Percentiles rank a stretch among this genome's conserved stretches.
These are phyloP conservation scores for Hyphochytrium catenoides DNA, from an alignment of 352 stramenopile genomes.

Conservation along the genomic window DNA sequence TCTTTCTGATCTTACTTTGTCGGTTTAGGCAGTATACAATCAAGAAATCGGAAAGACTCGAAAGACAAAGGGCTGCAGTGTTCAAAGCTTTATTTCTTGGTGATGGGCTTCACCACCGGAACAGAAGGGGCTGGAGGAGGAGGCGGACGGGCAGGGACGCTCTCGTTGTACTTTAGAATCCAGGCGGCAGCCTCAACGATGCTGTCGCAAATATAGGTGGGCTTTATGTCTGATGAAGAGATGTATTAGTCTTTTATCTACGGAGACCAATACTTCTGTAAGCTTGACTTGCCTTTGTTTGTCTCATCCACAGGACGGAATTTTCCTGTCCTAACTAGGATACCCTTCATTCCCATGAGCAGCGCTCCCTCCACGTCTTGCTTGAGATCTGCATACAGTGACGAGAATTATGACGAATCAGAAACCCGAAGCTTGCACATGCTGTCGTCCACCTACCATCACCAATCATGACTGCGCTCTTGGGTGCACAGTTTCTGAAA, in stretches of 20 bases:
- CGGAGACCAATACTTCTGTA: background rate
- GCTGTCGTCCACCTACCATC: no score
- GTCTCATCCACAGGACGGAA: slow-evolving; percentile 16
- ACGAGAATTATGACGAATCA: no score
- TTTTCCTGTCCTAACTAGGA: slow-evolving; percentile 25
- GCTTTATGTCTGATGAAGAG: background rate
- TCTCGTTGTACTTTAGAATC: slow-evolving; percentile 7
- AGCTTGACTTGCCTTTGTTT: background rate
- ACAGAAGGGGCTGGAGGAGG: no score
- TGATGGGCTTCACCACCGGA: no score
- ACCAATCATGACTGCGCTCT: slow-evolving; percentile 24
- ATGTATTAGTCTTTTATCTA: slow-evolving; percentile 2
- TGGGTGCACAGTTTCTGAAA: slow-evolving; percentile 11
- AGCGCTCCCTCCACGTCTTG: slow-evolving; percentile 23
- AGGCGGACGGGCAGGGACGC: no score
- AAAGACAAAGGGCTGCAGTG: no score
- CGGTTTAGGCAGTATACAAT: no score
- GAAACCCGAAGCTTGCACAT: no score
- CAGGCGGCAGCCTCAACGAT: slow-evolving; percentile 8
- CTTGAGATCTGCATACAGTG: no score
- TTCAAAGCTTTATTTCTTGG: no score
- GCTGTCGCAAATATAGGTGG: slow-evolving; percentile 5
- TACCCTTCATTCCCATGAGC: slow-evolving; percentile 16
- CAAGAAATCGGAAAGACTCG: no score
- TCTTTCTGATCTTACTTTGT: no score